Percentiles rank a stretch among this genome's conserved stretches.
Conservation (phyloP, 495 filamentous ascomycete genomes). For the Sphaerosporella brunnea region DNA sequence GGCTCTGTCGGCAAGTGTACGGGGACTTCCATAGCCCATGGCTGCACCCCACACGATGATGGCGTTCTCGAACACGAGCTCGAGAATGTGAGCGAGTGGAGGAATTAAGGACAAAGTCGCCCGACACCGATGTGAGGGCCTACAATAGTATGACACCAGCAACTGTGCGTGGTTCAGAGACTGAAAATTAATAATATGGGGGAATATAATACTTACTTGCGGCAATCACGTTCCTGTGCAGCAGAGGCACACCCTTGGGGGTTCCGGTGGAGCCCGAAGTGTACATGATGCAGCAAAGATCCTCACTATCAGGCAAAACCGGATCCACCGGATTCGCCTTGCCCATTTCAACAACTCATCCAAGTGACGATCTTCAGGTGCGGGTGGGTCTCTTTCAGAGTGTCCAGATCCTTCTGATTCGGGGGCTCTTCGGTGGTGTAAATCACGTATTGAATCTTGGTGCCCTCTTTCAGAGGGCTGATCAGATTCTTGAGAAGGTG, state of each 20-base stretch:
- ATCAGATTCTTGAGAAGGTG: slow-evolving; percentile 61
- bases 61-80: slow-evolving; percentile 93
- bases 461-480: slow-evolving; percentile 64
- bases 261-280: slow-evolving; percentile 95
- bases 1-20: slow-evolving; percentile 74
- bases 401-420: slow-evolving; percentile 64
- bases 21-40: slow-evolving; percentile 94
- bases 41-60: slow-evolving; percentile 84
- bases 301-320: slow-evolving; percentile 61
- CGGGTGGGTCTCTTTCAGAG: slow-evolving; percentile 51
- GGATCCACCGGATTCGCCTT: slow-evolving; percentile 68
- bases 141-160: slow-evolving; percentile 73
- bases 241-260: slow-evolving; percentile 87
- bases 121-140: slow-evolving; percentile 69
- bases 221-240: slow-evolving; percentile 75
- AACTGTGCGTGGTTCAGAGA: no score
- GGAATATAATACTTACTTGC: no score
- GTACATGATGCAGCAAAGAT: slow-evolving; percentile 98
- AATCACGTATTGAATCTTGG: slow-evolving; percentile 62
- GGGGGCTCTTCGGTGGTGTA: slow-evolving; percentile 59
- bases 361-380: slow-evolving; percentile 62
- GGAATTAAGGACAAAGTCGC: slow-evolving; percentile 77
- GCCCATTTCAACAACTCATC: slow-evolving; percentile 72
- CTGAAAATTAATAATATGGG: no score
- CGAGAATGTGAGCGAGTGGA: slow-evolving; percentile 89